Conservation (phyloP, 2,329 filamentous ascomycete species). For the Fusarium veterinarium region DNA sequence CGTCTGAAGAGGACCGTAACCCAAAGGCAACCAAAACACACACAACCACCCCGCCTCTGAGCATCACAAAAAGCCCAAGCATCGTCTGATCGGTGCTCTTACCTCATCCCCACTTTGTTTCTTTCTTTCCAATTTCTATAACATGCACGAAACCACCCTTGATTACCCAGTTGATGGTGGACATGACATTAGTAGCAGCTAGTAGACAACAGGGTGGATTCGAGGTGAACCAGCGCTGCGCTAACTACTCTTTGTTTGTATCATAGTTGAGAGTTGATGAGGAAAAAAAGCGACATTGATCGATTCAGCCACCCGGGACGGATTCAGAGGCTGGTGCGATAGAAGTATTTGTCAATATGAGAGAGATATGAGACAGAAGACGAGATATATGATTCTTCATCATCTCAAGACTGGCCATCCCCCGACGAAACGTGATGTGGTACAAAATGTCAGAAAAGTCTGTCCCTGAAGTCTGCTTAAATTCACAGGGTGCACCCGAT, state of each 20-base stretch:
- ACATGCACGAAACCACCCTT: constrained; percentile 22
- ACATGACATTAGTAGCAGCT: constrained; percentile 1
- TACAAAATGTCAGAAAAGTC: neutral
- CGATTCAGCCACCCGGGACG: neutral
- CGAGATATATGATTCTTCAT: constrained; percentile 17
- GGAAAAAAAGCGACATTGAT: neutral
- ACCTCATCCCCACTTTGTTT: neutral
- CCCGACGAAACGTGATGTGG: neutral
- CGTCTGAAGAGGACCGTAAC: constrained; percentile 3
- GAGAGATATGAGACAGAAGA: constrained; percentile 17
- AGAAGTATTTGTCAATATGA: constrained; percentile 11
- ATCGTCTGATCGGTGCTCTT: constrained; percentile 7
- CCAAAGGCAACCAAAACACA: neutral
- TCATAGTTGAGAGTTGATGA: constrained; percentile 20
- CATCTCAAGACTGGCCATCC: neutral
- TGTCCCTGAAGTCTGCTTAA: neutral
- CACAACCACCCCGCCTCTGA: neutral
- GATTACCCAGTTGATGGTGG: neutral
- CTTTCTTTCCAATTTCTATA: constrained; percentile 21
- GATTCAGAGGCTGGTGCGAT: constrained; percentile 14
- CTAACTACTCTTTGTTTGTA: constrained; percentile 36
- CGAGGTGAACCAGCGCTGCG: constrained; percentile 1
- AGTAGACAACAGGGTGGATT: constrained; percentile 1
- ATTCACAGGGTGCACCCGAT: too few species aligned
- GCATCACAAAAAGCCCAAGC: neutral